Base-by-base conservation (phyloP, 2,329 filamentous ascomycete species). In the Aspergillus arachidicola region DNA sequence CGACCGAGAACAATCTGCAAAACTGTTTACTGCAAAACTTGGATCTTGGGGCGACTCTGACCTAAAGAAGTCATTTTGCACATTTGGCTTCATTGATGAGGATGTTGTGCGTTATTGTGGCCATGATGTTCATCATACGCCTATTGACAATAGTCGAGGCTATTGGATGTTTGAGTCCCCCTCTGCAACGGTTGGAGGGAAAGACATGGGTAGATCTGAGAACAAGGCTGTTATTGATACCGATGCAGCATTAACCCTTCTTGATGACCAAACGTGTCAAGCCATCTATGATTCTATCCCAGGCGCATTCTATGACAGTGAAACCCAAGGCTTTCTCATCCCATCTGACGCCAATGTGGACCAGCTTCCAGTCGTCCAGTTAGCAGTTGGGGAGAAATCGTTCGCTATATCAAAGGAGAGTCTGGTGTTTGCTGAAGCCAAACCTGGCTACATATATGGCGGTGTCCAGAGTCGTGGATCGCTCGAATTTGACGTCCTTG, bases 221-320 rank as follows among this genome's bases (percentile, higher is more conserved):
- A 91, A 91, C 76, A 87, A 80, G 34, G 88, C 89, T 54, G 91
- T 92, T 68, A 87, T 85, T 38, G 90, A 92, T 73, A 92, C 90
- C 0, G 90, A 89, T 60, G 91, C 89, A 34, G 90, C 89, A 0
- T 83, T 92, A 57, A 85, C 85, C 1, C 81, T 92, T 36, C 81
- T 92, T 54, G 84, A 85, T 46, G 90, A 92, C 71, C 72, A 77
- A 1, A 82, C 86, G 14, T 88, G 86, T 72, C 78, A 87, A 63
- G 84, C 84, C 3, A 82, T 92, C 66, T 92, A 92, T 75, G 80
- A 79, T 57, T 79, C 84, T 36, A 91, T 92, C 63, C 84, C 85
- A 4, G 88, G 87, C 16, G 81, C 87, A 11, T 81, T 75, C 53
- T 88, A 88, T 70, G 84, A 88, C 66, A 69, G 77, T 14, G 68